Evolutionary conservation across 495 filamentous ascomycete genomes (phyloP).

Genomic region (Xylaria castorea): DNA sequence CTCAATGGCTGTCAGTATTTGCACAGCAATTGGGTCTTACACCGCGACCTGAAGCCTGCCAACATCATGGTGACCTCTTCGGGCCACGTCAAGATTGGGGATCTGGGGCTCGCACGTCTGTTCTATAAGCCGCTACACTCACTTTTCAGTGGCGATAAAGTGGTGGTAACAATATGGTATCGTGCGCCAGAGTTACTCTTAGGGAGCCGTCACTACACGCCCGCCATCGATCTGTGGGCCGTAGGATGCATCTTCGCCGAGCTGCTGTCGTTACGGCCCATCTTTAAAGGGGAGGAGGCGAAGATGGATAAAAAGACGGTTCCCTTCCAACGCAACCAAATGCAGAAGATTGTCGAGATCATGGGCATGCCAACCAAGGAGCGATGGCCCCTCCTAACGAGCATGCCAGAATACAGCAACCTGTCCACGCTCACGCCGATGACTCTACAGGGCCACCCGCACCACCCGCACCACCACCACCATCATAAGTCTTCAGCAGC

Average conservation of each 20-base stretch:
- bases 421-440: conserved; percentile 67
- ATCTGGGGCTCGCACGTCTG: conserved; percentile 87
- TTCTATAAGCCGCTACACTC: conserved; percentile 93
- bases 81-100: conserved; percentile 91
- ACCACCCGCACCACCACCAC: conserved; percentile 49
- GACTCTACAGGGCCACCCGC: conserved; percentile 46
- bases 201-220: conserved; percentile 91
- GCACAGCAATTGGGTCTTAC: conserved; percentile 96
- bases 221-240: conserved; percentile 96
- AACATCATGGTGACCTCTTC: conserved; percentile 97
- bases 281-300: conserved; percentile 98
- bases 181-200: conserved; percentile 93
- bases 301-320: conserved; percentile 99
- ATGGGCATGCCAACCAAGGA: conserved; percentile 90
- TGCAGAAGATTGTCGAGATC: conserved; percentile 98
- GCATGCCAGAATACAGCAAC: conserved; percentile 83
- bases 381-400: conserved; percentile 79
- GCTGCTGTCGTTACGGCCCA: conserved; percentile 85
- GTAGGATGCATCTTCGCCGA: conserved; percentile 98
- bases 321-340: conserved; percentile 96
- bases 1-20: conserved; percentile 93
- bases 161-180: conserved; percentile 99
- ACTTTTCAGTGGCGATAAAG: conserved; percentile 93
- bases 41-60: conserved; percentile 95
- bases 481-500: conserved; percentile 51